Evolutionary conservation across 768 basidiomycete species (phyloP).

Genomic region (Boletus pseudo-olivaceus): DNA sequence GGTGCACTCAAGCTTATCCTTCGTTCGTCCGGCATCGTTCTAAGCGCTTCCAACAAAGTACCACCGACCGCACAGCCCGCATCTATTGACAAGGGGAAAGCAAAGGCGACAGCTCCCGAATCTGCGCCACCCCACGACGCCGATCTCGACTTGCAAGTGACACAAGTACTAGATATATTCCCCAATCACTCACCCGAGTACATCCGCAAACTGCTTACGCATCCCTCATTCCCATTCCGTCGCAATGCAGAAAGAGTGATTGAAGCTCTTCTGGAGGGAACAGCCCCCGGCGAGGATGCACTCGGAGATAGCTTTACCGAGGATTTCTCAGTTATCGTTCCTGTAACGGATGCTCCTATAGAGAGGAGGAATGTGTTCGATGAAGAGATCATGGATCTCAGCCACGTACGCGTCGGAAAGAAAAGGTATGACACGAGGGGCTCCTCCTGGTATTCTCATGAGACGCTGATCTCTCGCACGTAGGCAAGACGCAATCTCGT

Average conservation of each 20-base stretch:
- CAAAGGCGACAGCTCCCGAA: constrained; percentile 27
- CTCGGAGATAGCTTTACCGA: constrained; percentile 15
- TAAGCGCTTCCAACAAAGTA: constrained; percentile 9
- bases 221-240: constrained; percentile 47
- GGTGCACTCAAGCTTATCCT: constrained; percentile 64
- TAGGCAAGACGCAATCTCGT: constrained; percentile 44
- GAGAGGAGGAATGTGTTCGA: constrained; percentile 76
- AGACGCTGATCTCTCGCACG: constrained; percentile 2
- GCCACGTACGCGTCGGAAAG: constrained; percentile 60
- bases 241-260: constrained; percentile 61
- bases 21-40: constrained; percentile 53
- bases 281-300: constrained; percentile 43
- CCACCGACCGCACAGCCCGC: constrained; percentile 34
- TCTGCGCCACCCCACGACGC: constrained; percentile 28
- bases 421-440: constrained; percentile 43
- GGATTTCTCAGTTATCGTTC: not conserved
- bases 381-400: constrained; percentile 63
- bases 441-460: not conserved
- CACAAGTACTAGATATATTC: constrained; percentile 74
- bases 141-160: constrained; percentile 54
- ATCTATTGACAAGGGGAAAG: constrained; percentile 39
- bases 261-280: constrained; percentile 72
- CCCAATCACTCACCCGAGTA: constrained; percentile 58
- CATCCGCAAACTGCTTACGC: constrained; percentile 53
- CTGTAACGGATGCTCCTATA: constrained; percentile 20